Evolutionary conservation across 2,329 filamentous ascomycete species (phyloP).

Genomic region (Fusarium pseudoanthophilum): DNA sequence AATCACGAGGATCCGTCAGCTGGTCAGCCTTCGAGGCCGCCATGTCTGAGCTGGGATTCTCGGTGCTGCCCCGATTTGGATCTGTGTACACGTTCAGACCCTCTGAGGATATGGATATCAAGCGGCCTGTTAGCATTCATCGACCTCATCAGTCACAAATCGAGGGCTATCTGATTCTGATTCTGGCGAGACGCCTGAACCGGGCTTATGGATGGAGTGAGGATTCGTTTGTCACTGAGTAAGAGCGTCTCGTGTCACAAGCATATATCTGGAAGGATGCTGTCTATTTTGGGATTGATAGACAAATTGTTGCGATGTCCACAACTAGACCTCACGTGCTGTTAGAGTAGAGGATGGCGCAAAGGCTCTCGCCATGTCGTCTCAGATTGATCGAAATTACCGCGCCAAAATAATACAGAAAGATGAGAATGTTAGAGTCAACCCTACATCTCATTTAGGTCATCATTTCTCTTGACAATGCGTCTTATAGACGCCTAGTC

Average conservation of each 20-base stretch:
- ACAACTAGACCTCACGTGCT: fast-evolving
- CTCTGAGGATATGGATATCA: conserved; percentile 38
- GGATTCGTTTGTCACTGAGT: conserved; percentile 45
- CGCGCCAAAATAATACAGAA: too few relatives aligned
- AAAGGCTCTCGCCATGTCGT: fast-evolving
- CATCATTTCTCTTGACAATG: neutral
- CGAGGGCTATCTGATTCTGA: conserved; percentile 46
- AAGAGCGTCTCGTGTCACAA: fast-evolving
- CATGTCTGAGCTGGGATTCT: conserved; percentile 56
- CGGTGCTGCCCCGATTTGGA: conserved; percentile 53
- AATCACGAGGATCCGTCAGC: conserved; percentile 46
- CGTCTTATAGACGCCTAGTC: neutral
- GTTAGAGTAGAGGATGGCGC: fast-evolving
- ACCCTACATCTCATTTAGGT: too few relatives aligned
- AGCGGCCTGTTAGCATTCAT: conserved; percentile 50
- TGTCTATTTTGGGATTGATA: too few relatives aligned
- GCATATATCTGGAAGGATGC: fast-evolving
- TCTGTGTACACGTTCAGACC: conserved; percentile 56
- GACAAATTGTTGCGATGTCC: fast-evolving
- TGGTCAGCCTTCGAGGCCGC: conserved; percentile 55
- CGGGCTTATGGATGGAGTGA: conserved; percentile 52
- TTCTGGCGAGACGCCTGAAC: conserved; percentile 48
- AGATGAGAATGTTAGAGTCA: fast-evolving
- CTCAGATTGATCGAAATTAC: neutral
- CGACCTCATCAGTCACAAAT: conserved; percentile 52